phyloP scores from a whole-genome alignment of 1,284 basidiomycete genomes.

The Singerocomus inundabilis region DNA sequence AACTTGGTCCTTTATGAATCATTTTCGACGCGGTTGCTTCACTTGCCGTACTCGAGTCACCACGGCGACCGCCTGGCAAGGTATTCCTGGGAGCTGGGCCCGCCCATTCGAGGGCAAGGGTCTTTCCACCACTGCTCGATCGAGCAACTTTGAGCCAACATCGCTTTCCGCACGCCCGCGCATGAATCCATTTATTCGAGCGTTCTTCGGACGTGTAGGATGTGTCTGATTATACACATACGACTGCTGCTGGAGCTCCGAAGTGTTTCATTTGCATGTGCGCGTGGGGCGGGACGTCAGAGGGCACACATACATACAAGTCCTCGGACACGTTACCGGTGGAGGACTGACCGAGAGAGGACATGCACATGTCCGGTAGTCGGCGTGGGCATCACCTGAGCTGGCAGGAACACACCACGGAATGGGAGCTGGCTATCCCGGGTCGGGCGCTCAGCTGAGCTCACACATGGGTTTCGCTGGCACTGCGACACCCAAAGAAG shows the following conservation, averaged over 20 bases:
- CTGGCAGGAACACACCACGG: conserved; percentile 5
- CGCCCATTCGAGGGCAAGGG: neutral
- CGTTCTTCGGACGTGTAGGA: no score
- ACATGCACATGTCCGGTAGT: neutral
- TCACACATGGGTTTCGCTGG: conserved; percentile 4
- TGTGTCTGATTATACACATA: no score
- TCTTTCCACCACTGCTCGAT: neutral
- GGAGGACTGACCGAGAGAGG: neutral
- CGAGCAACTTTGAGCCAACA: conserved; percentile 1
- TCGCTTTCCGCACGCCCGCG: neutral
- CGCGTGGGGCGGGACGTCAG: no score
- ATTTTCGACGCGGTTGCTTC: neutral
- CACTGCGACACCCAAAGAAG: conserved; percentile 2
- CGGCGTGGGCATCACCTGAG: no score
- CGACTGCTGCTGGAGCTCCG: neutral
- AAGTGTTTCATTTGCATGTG: conserved; percentile 24
- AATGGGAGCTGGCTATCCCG: conserved; percentile 6
- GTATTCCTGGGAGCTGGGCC: neutral
- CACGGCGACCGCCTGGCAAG: conserved; percentile 6
- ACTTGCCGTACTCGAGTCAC: conserved; percentile 17
- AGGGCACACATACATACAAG: no score
- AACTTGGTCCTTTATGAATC: no score
- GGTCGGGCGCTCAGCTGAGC: conserved; percentile 2
- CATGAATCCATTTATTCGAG: no score
- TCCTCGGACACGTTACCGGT: conserved; percentile 22